Base-by-base conservation (phyloP, 345 rosid species). In the Microcos paniculata region DNA sequence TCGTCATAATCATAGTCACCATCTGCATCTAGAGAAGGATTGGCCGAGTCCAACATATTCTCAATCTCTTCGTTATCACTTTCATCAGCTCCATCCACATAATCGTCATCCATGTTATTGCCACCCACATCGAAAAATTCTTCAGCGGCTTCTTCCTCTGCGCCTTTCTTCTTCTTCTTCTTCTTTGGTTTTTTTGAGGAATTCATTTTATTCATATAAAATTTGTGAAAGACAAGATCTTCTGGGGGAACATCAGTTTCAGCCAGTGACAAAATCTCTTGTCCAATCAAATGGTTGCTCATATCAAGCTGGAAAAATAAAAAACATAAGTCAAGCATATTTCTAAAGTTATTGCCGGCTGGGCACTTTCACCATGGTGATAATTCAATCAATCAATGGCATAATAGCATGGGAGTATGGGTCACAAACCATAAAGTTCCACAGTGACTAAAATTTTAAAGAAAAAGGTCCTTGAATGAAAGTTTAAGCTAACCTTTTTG, bases 141-240 rank as follows among this genome's bases (percentile, higher is more conserved):
- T 77, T 89, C 93, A 9, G 94, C 97, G 4, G 79, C 96, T 79
- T 90, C 93, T 53, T 90, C 94, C 21, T 89, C 94, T 15, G 89
- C 84, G 57, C 61, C 69, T 79, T 86, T 87, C 91, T 90, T 96
- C 94, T 94, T 90, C 76, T 90, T 91, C 91, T 91, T 91, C 82
- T 88, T 91, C 84, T 91, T 92, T 64, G 86, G 82, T 61, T 84
- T 85, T 73, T 85, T 93, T 1, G 92, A 75, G 35, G 90, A 82
- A 46, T 79, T 90, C 94, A 86, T 85, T 82, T 93, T 96, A 70
- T 93, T 92, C 87, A 86, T 61, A 72, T 96, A 96, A 46, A 96
- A 96, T 79, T 88, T 96, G 89, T 96, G 99, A 84, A 96, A 96
- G 45, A 96, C 96, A 11, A 91, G 79, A 80, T 96, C 99, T 82